Base-by-base conservation (phyloP, 2,329 filamentous ascomycete genomes). In the Xylariaceae sp. region DNA sequence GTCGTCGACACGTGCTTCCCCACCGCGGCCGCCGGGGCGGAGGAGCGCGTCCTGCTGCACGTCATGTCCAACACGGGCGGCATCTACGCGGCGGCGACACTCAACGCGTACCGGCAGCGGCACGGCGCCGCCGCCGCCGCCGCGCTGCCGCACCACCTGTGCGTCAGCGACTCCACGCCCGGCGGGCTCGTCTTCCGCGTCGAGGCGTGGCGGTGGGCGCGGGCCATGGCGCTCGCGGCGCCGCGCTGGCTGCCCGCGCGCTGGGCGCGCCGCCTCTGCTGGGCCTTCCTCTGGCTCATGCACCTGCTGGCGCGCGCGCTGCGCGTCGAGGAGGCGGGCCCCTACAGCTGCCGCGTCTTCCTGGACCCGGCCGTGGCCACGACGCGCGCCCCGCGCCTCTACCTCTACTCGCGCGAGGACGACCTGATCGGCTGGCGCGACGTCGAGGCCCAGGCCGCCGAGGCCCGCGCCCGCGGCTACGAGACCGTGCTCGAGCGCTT, bases 21-120 rank as follows among this genome's bases (percentile, higher is more conserved):
- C 11, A 37, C 30, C 19, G 40, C 33, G 21, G 39, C 36, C 18
- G 47, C 49, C 6, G 38, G 53, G 14, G 32, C 28, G 12, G 40
- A 38, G 4, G 49, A 52, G 30, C 55, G 61, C 3, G 54, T 77
- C 10, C 53, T 76, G 13, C 49, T 71, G 2, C 72, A 77, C 35
- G 56, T 59, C 43, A 73, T 77, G 64, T 77, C 72, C 39, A 77
- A 75, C 50, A 75, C 72, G 0, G 74, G 74, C 11, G 69, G 63
- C 12, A 71, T 72, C 36, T 71, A 68, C 56, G 61, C 64, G 31
- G 68, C 66, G 0, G 62, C 70, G 1, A 63, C 67, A 0, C 46
- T 73, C 10, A 60, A 71, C 39, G 67, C 63, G 0, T 73, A 67
- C 49, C 51, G 52, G 4, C 46, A 63, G 13, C 53, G 46, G 4